These are phyloP conservation scores for Fomitopsis betulina DNA, from an alignment of 1,284 basidiomycete species.

Conservation along the genomic window DNA sequence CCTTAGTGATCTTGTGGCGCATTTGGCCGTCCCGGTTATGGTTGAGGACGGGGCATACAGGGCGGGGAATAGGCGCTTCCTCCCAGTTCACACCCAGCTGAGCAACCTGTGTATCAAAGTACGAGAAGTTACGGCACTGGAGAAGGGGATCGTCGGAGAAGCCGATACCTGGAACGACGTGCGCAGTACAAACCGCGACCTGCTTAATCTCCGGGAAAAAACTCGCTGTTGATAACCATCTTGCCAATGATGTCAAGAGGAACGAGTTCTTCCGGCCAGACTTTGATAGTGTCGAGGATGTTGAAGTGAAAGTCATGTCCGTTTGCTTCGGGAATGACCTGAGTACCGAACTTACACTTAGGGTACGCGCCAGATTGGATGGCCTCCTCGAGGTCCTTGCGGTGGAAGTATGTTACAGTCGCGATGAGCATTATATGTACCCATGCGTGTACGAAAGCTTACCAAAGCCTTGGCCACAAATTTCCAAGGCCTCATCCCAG, in stretches of 20 bases:
- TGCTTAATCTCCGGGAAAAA: slow-evolving; percentile 85
- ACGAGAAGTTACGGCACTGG: slow-evolving; percentile 82
- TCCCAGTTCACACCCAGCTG: slow-evolving; percentile 74
- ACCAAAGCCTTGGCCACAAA: slow-evolving; percentile 76
- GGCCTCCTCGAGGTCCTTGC: slow-evolving; percentile 76
- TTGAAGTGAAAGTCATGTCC: slow-evolving; percentile 82
- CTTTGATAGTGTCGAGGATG: slow-evolving; percentile 80
- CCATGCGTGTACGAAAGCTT: slow-evolving; percentile 9
- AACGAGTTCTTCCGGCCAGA: slow-evolving; percentile 77
- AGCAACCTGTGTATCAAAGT: slow-evolving; percentile 76
- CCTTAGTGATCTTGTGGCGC: slow-evolving; percentile 56
- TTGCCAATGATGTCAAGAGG: slow-evolving; percentile 76
- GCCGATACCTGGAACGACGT: slow-evolving; percentile 80
- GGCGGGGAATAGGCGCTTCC: slow-evolving; percentile 77
- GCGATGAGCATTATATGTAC: not conserved
- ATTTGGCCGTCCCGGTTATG: slow-evolving; percentile 64
- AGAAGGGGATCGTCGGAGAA: slow-evolving; percentile 80
- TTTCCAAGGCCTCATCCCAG: slow-evolving; percentile 86
- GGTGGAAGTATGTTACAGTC: slow-evolving; percentile 58
- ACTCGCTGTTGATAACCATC: slow-evolving; percentile 71
- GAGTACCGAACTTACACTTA: slow-evolving; percentile 76
- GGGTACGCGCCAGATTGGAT: slow-evolving; percentile 66
- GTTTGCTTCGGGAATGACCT: slow-evolving; percentile 60
- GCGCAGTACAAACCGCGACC: slow-evolving; percentile 78
- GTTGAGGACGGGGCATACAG: slow-evolving; percentile 76